Base-by-base conservation (phyloP, 176 grass and related monocot genomes). In the Metroxylon sagu region DNA sequence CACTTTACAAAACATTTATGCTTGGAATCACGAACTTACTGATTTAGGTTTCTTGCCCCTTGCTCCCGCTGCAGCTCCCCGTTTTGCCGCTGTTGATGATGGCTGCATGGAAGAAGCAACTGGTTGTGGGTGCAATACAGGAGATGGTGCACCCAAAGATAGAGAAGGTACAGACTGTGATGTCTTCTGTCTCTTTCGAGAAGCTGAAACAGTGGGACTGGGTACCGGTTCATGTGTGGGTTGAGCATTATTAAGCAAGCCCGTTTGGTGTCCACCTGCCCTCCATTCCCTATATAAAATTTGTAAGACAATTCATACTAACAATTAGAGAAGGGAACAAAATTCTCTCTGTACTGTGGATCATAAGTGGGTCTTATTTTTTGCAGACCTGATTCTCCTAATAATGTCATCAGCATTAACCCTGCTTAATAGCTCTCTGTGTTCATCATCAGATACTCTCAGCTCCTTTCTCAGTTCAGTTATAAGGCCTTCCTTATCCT, bases 401-500 rank as follows among this genome's bases (percentile, higher is more conserved):
- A 98, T 92, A 71, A 92, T 92, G 77, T 89, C 79, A 81, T 98
- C 87, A 39, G 66, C 77, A 50, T 98, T 85, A 2, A 92, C 87
- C 61, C 81, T 84, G 56, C 77, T 87, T 57, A 98, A 68, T n/a
- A 98, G 74, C 65, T 92, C 87, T 68, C 87, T 79, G 52, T 98
- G 93, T 43, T 87, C 93, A 67, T 92, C 75, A 56, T 92, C 84
- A 18, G 93, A 85, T 62, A 98, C 93, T 76, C 93, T 82, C 61
- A 98, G 72, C 72, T 98, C 93, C 66, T 98, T 98, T 65, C 93
- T 88, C 29, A 98, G 76, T 70, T 92, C 93, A 6, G 84, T 98
- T 64, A 98, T 92, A 25, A 98, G 65, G 76, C 93, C 62, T 85
- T 92, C 93, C 71, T 98, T 92, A 50, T 98, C 93, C 93, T 98